phyloP scores from a whole-genome alignment of 352 stramenopile species.

The Pythium dissimile region DNA sequence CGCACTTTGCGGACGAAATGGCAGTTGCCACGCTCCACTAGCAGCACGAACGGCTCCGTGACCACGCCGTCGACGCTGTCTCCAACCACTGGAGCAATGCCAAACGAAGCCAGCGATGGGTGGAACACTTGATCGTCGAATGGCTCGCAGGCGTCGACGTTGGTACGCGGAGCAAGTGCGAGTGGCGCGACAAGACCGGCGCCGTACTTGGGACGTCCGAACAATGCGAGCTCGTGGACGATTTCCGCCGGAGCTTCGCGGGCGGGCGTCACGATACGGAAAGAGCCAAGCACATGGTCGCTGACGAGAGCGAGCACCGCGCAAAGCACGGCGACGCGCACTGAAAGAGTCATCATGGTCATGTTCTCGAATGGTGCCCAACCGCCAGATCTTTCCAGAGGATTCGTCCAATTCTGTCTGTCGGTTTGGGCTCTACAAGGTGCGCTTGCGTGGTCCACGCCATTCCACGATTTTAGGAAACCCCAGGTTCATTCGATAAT shows the following conservation, averaged over 20 bases:
- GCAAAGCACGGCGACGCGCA: neutral
- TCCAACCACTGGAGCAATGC: neutral
- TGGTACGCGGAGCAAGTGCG: constrained; percentile 2
- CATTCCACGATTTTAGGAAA: neutral
- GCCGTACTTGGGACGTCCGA: constrained; percentile 18
- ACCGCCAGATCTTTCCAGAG: neutral
- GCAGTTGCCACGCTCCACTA: constrained; percentile 27
- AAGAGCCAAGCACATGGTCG: constrained; percentile 2
- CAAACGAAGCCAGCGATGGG: neutral
- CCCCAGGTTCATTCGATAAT: too few relatives aligned
- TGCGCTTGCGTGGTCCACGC: neutral
- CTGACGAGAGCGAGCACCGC: too few relatives aligned
- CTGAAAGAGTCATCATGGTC: neutral
- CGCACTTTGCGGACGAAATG: constrained; percentile 30
- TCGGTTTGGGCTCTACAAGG: too few relatives aligned
- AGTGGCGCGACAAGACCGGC: constrained; percentile 13
- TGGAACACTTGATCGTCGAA: constrained; percentile 2
- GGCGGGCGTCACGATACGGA: constrained; percentile 15
- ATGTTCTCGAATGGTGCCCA: too few relatives aligned
- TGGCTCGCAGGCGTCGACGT: constrained; percentile 5
- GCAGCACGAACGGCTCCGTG: constrained; percentile 16
- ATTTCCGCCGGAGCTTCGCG: constrained; percentile 2
- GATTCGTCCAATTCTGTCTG: too few relatives aligned
- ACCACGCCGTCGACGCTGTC: neutral
- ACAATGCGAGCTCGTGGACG: constrained; percentile 22